A percentile compares a stretch with the other conserved stretches of the same genome.
Evolutionary conservation across 164 flowering plant genomes (phyloP).

Genomic region (Magnolia changhungtana): DNA sequence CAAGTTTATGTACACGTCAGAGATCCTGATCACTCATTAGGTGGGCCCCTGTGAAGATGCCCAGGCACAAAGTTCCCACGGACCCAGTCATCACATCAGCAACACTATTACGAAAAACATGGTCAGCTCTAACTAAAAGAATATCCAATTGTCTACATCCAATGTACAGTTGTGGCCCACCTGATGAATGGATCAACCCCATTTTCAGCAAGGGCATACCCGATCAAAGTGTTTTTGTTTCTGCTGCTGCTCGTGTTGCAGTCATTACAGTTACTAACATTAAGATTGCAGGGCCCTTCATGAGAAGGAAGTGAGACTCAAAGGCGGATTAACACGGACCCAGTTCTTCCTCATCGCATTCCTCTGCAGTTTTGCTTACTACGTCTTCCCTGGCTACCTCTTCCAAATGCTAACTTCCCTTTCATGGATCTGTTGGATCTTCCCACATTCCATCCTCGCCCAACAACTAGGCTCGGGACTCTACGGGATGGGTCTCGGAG

Average conservation of each 20-base stretch:
- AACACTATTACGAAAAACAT: too few species aligned
- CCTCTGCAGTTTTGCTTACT: constrained; percentile 73
- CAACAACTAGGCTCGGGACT: constrained; percentile 87
- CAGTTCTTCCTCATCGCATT: constrained; percentile 76
- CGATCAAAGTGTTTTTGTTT: not conserved
- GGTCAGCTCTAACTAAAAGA: too few species aligned
- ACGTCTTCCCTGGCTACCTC: constrained; percentile 78
- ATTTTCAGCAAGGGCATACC: too few species aligned
- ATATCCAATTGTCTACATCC: too few species aligned
- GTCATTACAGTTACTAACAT: not conserved
- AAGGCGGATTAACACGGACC: constrained; percentile 54
- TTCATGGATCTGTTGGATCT: constrained; percentile 80
- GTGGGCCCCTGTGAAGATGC: too few species aligned
- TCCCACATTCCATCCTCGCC: constrained; percentile 50
- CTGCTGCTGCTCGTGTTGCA: not conserved
- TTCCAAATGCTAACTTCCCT: constrained; percentile 69
- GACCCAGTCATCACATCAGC: too few species aligned
- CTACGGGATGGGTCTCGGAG: constrained; percentile 61
- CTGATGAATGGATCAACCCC: too few species aligned
- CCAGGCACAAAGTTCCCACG: too few species aligned
- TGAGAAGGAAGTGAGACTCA: constrained; percentile 57
- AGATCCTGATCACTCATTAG: too few species aligned
- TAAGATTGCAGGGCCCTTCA: constrained; percentile 62
- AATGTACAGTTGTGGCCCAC: too few species aligned
- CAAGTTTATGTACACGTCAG: too few species aligned